phyloP scores from a whole-genome alignment of 805 yeast species.

The Kuraishia hungarica region DNA sequence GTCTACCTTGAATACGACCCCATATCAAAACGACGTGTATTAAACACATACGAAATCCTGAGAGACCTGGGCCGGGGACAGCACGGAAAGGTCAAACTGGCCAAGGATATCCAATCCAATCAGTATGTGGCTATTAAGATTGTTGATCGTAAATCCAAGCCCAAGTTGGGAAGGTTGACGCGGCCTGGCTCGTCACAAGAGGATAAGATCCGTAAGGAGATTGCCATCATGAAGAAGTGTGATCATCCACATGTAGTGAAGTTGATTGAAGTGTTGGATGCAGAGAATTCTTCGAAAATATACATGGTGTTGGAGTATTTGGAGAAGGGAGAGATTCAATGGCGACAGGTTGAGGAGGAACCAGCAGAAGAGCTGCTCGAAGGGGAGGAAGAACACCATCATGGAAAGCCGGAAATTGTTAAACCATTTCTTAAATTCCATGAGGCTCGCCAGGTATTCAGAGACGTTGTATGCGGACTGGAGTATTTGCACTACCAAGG shows the following conservation, averaged over 20 bases:
- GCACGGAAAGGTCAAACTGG: conserved; percentile 96
- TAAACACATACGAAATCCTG: conserved; percentile 85
- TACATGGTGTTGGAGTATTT: conserved; percentile 86
- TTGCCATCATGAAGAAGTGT: conserved; percentile 89
- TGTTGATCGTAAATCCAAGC: conserved; percentile 65
- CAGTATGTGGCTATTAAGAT: conserved; percentile 88
- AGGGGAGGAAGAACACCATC: no score
- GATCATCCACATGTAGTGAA: conserved; percentile 89
- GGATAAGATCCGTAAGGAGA: conserved; percentile 73
- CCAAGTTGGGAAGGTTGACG: conserved; percentile 35
- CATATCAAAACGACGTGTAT: conserved; percentile 63
- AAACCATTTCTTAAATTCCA: conserved; percentile 57
- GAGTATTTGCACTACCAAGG: conserved; percentile 89
- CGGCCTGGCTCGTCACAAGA: conserved; percentile 35
- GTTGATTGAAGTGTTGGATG: conserved; percentile 82
- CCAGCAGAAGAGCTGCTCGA: not conserved
- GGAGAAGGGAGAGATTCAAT: conserved; percentile 82
- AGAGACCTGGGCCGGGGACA: conserved; percentile 92
- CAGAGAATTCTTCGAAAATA: conserved; percentile 71
- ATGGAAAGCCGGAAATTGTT: conserved; percentile 16
- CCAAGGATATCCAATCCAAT: conserved; percentile 55
- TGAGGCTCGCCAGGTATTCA: conserved; percentile 61
- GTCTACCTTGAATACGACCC: conserved; percentile 88
- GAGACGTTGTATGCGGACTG: conserved; percentile 81
- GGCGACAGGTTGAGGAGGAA: conserved; percentile 37